These are phyloP conservation scores for Paramecium octaurelia DNA, from an alignment of 73 alveolate genomes.

Conservation along the genomic window DNA sequence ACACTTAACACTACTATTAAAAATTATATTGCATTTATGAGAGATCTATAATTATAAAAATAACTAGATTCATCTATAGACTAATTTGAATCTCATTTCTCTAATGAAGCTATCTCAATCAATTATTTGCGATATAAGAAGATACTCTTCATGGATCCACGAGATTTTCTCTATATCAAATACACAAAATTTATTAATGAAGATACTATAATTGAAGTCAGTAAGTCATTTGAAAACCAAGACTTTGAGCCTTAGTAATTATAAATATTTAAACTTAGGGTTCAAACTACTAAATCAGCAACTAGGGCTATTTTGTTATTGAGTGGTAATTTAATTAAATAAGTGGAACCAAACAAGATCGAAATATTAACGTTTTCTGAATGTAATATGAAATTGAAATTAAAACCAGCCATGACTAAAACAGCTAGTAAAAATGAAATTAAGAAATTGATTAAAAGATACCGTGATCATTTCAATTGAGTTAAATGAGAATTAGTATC, in stretches of 20 bases:
- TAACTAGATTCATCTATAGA: neutral
- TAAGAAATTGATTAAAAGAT: neutral
- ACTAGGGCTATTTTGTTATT: neutral
- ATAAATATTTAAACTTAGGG: neutral
- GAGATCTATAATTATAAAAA: neutral
- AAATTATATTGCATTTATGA: conserved; percentile 19
- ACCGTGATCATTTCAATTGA: neutral
- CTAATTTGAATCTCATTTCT: neutral
- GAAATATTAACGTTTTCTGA: neutral
- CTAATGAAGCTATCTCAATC: neutral
- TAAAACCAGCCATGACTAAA: conserved; percentile 4
- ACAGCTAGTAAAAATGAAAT: conserved; percentile 4
- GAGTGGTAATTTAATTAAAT: neutral
- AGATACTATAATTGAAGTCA: neutral
- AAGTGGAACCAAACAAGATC: neutral
- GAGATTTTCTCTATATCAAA: neutral
- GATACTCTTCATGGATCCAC: conserved; percentile 30
- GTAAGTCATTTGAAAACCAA: neutral
- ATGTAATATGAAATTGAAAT: conserved; percentile 24
- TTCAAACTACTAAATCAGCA: neutral
- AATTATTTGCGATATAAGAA: conserved; percentile 2
- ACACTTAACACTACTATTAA: neutral
- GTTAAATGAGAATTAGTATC: neutral
- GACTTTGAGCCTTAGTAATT: neutral
- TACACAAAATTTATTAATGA: neutral